These are phyloP conservation scores for Jackrogersella minutella DNA, from an alignment of 495 filamentous ascomycete species.

Conservation along the genomic window DNA sequence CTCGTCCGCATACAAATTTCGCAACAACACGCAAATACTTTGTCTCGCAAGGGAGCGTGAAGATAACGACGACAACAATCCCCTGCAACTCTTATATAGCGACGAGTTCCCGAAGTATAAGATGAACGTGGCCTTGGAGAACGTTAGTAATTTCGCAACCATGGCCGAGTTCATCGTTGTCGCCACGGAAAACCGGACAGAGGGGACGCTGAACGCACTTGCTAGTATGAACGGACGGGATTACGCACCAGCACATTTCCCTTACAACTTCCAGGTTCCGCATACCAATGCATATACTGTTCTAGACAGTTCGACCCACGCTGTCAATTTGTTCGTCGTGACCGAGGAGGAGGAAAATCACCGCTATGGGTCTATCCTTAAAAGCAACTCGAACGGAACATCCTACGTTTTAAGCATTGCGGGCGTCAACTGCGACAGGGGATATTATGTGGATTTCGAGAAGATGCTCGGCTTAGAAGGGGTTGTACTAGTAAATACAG, in stretches of 20 bases:
- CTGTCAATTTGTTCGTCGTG: constrained; percentile 90
- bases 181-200: constrained; percentile 71
- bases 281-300: constrained; percentile 88
- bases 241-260: constrained; percentile 88
- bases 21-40: constrained; percentile 72
- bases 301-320: constrained; percentile 89
- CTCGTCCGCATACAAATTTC: constrained; percentile 65
- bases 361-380: constrained; percentile 86
- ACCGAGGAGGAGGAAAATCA: constrained; percentile 66
- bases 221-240: constrained; percentile 81
- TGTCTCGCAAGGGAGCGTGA: constrained; percentile 79
- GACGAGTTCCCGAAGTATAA: constrained; percentile 75
- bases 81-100: constrained; percentile 74
- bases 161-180: constrained; percentile 97
- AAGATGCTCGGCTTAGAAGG: constrained; percentile 92
- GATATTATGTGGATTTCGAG: constrained; percentile 91
- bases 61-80: constrained; percentile 66
- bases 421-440: constrained; percentile 76
- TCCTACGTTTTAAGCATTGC: constrained; percentile 84
- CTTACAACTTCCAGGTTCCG: constrained; percentile 75
- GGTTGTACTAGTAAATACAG: constrained; percentile 84
- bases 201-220: constrained; percentile 74
- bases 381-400: constrained; percentile 98
- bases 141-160: constrained; percentile 85
- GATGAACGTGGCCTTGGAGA: constrained; percentile 61